A percentile compares a stretch with the other conserved stretches of the same genome.
These are phyloP conservation scores for Pythium vanterpoolii DNA, from an alignment of 352 stramenopile species.

Conservation along the genomic window DNA sequence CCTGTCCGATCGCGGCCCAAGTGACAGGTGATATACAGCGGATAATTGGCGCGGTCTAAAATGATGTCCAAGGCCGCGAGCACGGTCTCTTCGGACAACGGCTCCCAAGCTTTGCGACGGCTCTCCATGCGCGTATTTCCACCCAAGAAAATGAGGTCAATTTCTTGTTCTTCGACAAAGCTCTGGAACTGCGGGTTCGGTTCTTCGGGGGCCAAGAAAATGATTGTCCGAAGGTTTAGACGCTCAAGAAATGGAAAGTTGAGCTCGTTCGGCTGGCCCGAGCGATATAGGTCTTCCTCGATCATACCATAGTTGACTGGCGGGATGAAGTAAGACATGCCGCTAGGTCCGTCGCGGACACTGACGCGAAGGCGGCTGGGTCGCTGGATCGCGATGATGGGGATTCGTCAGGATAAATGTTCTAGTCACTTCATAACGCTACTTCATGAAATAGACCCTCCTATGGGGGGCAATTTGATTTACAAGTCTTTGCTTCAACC, in stretches of 20 bases:
- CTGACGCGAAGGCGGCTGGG: neutral
- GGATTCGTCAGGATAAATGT: neutral
- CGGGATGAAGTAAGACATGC: conserved; percentile 93
- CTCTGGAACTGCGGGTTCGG: conserved; percentile 88
- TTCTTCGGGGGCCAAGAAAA: conserved; percentile 90
- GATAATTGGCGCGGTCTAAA: conserved; percentile 87
- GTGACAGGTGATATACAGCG: conserved; percentile 90
- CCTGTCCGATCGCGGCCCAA: conserved; percentile 88
- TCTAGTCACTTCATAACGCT: conserved; percentile 24
- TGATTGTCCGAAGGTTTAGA: conserved; percentile 87
- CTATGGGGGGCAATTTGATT: neutral
- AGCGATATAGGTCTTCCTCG: conserved; percentile 90
- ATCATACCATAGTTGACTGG: conserved; percentile 93
- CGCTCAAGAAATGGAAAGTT: conserved; percentile 92
- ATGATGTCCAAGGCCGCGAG: conserved; percentile 88
- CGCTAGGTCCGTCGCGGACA: no score
- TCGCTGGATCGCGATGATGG: neutral
- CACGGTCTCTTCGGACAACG: conserved; percentile 87
- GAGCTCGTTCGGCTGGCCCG: conserved; percentile 88
- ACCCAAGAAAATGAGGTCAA: conserved; percentile 83
- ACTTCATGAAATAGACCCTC: conserved; percentile 9
- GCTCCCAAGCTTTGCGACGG: conserved; percentile 83
- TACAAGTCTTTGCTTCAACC: neutral
- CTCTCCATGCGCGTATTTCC: conserved; percentile 88
- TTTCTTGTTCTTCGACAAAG: conserved; percentile 91